Conservation (phyloP, 2,329 filamentous ascomycete genomes). For the Paraphoma sp. region DNA sequence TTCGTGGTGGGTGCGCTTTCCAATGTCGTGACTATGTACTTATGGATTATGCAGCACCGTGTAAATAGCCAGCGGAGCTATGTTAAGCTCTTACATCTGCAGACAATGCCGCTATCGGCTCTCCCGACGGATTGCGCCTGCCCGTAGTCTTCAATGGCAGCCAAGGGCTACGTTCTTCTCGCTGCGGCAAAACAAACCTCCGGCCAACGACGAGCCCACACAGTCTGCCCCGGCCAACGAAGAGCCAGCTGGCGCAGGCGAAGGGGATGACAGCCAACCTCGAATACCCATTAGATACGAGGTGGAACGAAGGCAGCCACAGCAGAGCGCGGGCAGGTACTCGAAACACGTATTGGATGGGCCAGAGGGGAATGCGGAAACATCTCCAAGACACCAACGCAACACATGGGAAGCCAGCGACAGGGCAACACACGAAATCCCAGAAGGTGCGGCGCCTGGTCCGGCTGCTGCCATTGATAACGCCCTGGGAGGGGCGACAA, state of each 20-base stretch:
- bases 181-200: slow-evolving; percentile 22
- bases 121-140: slow-evolving; percentile 12
- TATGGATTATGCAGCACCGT: not conserved
- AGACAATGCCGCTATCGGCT: slow-evolving; percentile 39
- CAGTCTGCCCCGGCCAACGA: not conserved
- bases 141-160: slow-evolving; percentile 35
- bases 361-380: not conserved
- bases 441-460: not conserved
- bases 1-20: not conserved
- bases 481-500: not conserved
- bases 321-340: not conserved
- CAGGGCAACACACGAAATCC: not conserved
- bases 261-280: not conserved
- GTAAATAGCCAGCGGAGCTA: slow-evolving; percentile 6
- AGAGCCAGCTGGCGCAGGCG: slow-evolving; percentile 7
- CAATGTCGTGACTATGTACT: not conserved
- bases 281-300: not conserved
- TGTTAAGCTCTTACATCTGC: slow-evolving; percentile 44
- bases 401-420: not conserved
- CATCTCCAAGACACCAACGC: not conserved
- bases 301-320: not conserved
- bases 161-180: slow-evolving; percentile 42
- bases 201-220: slow-evolving; percentile 8
- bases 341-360: slow-evolving; percentile 1
- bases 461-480: slow-evolving; percentile 8